A percentile compares a stretch with the other conserved stretches of the same genome.
These are phyloP conservation scores for Hyphodiscus hymeniophilus DNA, from an alignment of 495 filamentous ascomycete species.

Conservation along the genomic window DNA sequence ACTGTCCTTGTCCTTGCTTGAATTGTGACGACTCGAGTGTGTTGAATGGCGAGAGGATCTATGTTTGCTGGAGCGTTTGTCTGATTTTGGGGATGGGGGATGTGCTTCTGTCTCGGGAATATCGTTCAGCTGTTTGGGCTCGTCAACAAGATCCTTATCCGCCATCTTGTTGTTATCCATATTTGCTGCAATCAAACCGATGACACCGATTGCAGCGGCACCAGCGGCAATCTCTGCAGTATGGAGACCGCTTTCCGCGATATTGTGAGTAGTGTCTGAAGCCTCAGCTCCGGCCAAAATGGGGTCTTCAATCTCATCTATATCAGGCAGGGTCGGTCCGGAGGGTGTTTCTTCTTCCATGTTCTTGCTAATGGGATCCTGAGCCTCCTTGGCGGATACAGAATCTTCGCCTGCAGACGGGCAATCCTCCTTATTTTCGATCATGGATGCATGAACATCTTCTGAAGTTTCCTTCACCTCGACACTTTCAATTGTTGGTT, in stretches of 20 bases:
- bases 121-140: conserved; percentile 15
- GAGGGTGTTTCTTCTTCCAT: neutral
- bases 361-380: neutral
- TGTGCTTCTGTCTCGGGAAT: conserved; percentile 3
- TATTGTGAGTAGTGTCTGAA: neutral
- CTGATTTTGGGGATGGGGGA: conserved; percentile 10
- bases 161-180: conserved; percentile 3
- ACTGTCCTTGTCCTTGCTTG: conserved; percentile 11
- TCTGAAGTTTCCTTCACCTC: too few species aligned
- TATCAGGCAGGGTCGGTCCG: too few species aligned
- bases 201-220: conserved; percentile 2
- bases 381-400: conserved; percentile 1
- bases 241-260: conserved; percentile 1
- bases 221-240: conserved; percentile 5
- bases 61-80: conserved; percentile 9
- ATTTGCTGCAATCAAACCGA: neutral
- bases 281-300: conserved; percentile 4
- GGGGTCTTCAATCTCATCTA: conserved; percentile 3
- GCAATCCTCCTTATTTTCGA: neutral
- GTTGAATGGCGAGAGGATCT: conserved; percentile 7
- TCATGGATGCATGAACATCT: too few species aligned
- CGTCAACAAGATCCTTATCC: conserved; percentile 15
- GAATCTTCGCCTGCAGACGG: neutral
- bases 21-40: conserved; percentile 11
- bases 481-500: too few species aligned